phyloP scores from a whole-genome alignment of 176 grass and related monocot genomes.

The Juncus effusus region DNA sequence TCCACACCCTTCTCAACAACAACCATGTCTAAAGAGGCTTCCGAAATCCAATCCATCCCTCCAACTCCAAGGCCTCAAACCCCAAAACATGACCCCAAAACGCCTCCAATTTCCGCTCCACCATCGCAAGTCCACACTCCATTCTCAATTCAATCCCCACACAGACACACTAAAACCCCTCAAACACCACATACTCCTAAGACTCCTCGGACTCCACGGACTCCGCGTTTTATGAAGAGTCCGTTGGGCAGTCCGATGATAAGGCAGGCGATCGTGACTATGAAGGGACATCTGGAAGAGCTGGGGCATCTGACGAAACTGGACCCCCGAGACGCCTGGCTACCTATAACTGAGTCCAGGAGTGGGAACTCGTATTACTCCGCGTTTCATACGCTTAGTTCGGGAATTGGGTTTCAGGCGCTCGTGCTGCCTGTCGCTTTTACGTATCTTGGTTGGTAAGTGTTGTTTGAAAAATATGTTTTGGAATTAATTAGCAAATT shows the following conservation, averaged over 20 bases:
- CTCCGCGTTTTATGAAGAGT: slow-evolving; percentile 48
- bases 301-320: slow-evolving; percentile 61
- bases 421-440: slow-evolving; percentile 78
- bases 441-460: slow-evolving; percentile 74
- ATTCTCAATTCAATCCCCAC: slow-evolving; percentile 9
- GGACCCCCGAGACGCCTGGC: slow-evolving; percentile 83
- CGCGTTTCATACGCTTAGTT: slow-evolving; percentile 94
- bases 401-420: slow-evolving; percentile 95
- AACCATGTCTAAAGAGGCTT: slow-evolving; percentile 44
- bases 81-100: slow-evolving; percentile 24
- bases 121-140: slow-evolving; percentile 66
- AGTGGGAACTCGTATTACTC: slow-evolving; percentile 95
- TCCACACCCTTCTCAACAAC: background rate
- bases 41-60: slow-evolving; percentile 55
- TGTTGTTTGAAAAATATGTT: no score
- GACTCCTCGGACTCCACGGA: slow-evolving; percentile 27
- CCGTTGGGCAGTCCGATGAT: slow-evolving; percentile 56
- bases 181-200: background rate
- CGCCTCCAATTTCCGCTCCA: slow-evolving; percentile 42
- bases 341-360: slow-evolving; percentile 93
- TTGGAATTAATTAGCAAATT: no score
- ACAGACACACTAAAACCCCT: background rate
- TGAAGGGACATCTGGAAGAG: slow-evolving; percentile 59
- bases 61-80: slow-evolving; percentile 44
- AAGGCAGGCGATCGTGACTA: slow-evolving; percentile 60